Conservation (phyloP, 192 early-diverging fungal genomes). For the Thoreauomyces humboldtii region DNA sequence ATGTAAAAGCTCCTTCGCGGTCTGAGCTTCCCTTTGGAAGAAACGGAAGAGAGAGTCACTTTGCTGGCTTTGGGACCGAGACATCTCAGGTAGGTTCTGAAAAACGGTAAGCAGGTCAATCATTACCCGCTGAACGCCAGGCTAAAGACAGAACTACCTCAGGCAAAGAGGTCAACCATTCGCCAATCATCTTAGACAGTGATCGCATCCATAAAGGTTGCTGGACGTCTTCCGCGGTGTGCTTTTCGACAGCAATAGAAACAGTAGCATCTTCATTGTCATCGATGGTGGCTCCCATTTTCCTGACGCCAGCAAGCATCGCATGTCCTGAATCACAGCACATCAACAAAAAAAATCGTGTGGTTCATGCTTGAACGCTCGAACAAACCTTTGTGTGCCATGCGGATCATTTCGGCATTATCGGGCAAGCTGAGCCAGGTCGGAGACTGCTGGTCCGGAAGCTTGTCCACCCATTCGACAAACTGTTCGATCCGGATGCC, state of each 20-base stretch:
- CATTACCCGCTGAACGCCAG: too few relatives aligned
- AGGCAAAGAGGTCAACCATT: conserved; percentile 64
- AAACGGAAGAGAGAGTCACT: conserved; percentile 73
- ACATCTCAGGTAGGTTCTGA: neutral
- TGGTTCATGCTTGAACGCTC: neutral
- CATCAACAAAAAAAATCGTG: neutral
- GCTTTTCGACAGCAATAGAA: conserved; percentile 23
- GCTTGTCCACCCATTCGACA: conserved; percentile 78
- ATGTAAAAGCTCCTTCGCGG: conserved; percentile 55
- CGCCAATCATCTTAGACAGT: conserved; percentile 47
- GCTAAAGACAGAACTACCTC: neutral
- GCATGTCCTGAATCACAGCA: conserved; percentile 47
- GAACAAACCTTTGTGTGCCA: conserved; percentile 72
- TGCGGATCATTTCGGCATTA: conserved; percentile 89
- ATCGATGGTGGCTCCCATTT: conserved; percentile 78
- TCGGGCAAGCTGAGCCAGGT: conserved; percentile 94
- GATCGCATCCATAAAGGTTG: conserved; percentile 79
- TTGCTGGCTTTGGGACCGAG: neutral
- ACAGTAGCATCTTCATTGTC: conserved; percentile 61
- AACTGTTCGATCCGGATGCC: conserved; percentile 83
- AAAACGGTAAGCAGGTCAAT: too few relatives aligned
- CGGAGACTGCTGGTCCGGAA: conserved; percentile 93
- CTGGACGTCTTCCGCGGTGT: neutral
- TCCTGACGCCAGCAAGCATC: conserved; percentile 81
- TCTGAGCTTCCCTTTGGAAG: conserved; percentile 76